Evolutionary conservation across 768 basidiomycete genomes (phyloP), one percentile per base, ranked within the genome.

Genomic region (Termitomyces sp.): DNA sequence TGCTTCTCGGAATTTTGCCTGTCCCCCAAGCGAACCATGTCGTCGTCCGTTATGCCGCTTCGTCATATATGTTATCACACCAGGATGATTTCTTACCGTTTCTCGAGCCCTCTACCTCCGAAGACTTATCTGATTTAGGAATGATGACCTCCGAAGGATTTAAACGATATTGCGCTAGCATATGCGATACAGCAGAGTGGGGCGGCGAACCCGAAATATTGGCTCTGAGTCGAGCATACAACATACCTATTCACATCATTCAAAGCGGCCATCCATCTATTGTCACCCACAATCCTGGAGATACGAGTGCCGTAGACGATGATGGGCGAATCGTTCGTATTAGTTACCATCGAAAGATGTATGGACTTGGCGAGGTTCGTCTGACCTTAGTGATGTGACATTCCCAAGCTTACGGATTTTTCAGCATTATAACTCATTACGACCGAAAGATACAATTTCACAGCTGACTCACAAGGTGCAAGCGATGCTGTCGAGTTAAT

Each of bases 121-220:
- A 91, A 63, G 91, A 91, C 18, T 80, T 86, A 10, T 77, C 77
- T 20, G 82, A 85, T 44, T 73, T 82, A 28, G 93, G 91, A 4
- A 65, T 93, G 10, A 94, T 98, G 87, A 82, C 77, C 12, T 78
- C 75, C 23, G 68, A 71, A 47, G 79, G 87, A 67, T 93, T 90
- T 66, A 75, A 82, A 52, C 74, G 75, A 56, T 98, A 99, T 70
- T 97, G 95, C 69, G 72, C 75, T 57, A 78, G 81, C 12, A 86
- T 99, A 32, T 85, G 86, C 44, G 80, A 88, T 69, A 95, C 94
- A 26, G 88, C 85, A n/a, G 82, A 86, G 33, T 98, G 97, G 97
- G 97, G 97, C 51, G 96, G 97, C 38, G 95, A 98, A 75, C 95
- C 94, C 7, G 97, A 98, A 80, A 94, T 99, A 35, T 80, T 90